Evolutionary conservation across 768 basidiomycete species (phyloP).

Genomic region (Dentipellis sp.): DNA sequence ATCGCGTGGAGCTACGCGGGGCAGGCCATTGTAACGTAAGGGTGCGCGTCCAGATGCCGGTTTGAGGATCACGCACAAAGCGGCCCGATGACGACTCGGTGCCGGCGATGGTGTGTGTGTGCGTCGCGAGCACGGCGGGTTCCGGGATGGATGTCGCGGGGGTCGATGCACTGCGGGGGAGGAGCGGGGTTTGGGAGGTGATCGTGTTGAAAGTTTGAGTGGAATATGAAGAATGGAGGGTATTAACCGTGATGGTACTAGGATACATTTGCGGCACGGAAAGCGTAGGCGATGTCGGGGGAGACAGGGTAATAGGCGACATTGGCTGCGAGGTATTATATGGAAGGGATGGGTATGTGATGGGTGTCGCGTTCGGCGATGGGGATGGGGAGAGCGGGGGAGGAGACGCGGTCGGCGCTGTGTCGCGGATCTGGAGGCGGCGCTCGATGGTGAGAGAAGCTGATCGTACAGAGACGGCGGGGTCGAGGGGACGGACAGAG

Average conservation of each 20-base stretch:
- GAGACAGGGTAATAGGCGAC: not conserved
- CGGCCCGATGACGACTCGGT: slow-evolving; percentile 32
- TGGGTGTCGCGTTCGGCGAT: not conserved
- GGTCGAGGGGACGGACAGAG: slow-evolving; percentile 49
- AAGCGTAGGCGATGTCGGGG: not conserved
- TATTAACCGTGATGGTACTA: not conserved
- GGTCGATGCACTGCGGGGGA: not conserved
- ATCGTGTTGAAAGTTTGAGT: not conserved
- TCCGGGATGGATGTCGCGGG: slow-evolving; percentile 10
- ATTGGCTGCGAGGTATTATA: not conserved
- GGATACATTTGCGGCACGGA: not conserved
- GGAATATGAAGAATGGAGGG: not conserved
- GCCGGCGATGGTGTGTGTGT: slow-evolving; percentile 45
- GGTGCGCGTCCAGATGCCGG: slow-evolving; percentile 55
- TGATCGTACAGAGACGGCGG: slow-evolving; percentile 47
- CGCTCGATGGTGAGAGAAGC: slow-evolving; percentile 63
- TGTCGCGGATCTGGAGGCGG: slow-evolving; percentile 52
- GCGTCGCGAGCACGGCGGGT: slow-evolving; percentile 24
- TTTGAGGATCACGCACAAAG: slow-evolving; percentile 41
- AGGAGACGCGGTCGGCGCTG: slow-evolving; percentile 14
- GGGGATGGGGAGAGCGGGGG: slow-evolving; percentile 1
- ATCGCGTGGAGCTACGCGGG: slow-evolving; percentile 56
- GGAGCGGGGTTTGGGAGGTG: not conserved
- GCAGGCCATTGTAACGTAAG: slow-evolving; percentile 68
- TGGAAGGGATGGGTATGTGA: not conserved